Evolutionary conservation across 768 basidiomycete species (phyloP), one percentile per base, ranked within the genome.

Genomic region (Daedalea quercina): DNA sequence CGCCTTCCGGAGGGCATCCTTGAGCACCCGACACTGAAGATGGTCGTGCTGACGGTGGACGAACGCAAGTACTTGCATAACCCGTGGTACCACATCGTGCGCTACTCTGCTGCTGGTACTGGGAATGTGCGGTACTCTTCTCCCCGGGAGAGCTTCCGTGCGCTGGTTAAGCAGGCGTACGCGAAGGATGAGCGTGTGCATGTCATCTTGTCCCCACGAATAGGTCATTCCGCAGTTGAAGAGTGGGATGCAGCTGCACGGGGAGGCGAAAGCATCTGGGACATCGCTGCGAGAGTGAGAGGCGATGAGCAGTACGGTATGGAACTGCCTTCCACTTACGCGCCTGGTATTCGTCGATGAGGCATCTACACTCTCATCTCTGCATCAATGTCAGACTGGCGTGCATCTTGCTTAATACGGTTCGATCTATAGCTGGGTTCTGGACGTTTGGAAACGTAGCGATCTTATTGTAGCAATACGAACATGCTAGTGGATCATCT

Each of bases 31-130:
- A 4, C 45, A 17, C 52, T 65, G 52, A 31, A 34, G 48, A 60
- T 65, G 60, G 42, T 65, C 37, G 58, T 65, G 13, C 47, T 65
- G 2, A 62, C 63, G 11, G 54, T 65, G 20, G 57, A 54, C 15
- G 60, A 61, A 53, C 40, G 49, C 11, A 57, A 57, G 40, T 64
- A 57, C 54, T 8, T 62, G 15, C 40, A 41, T 33, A 57, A 58
- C 34, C 59, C 59, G n/a, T 61, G 58, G 61, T 56, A 59, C 20
- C 51, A 58, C 35, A 51, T 55, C 31, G 44, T 49, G 3, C 47
- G 44, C 9, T 54, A 48, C 43, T 54, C 56, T 2, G 44, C 44
- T 4, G 20, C 33, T 22, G 44, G 40, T 15, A 8, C 55, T 3
- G 22, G 26, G 20, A 20, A 2, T 3, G 34, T 43, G 37, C 22